Base-by-base conservation (phyloP, 116 monocot species). In the Thalassia testudinum region DNA sequence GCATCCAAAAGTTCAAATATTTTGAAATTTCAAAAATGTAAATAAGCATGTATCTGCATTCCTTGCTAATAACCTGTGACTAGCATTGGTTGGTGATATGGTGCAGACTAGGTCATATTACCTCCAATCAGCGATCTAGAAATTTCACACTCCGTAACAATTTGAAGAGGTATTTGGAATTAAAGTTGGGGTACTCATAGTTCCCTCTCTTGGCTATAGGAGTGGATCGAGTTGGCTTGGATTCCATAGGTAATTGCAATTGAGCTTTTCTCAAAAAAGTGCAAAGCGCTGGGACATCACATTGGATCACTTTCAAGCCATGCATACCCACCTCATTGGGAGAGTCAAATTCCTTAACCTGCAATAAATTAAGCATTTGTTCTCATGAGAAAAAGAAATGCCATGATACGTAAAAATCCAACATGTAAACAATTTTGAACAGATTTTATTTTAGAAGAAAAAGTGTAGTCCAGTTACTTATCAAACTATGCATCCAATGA, bases 231-330 rank as follows among this genome's bases (percentile, higher is more conserved):
- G 50, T 69, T 69, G 1, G 69, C 62, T 51, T 69, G 69, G 60
- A 69, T 62, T 21, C 69, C 69, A 42, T 69, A 69, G 34, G 62
- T 62, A 43, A 69, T 62, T n/a, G 62, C 49, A 17, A 38, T 69
- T 24, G 50, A 5, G 17, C 58, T 77, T 50, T 25, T 75, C 21
- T 77, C 72, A 18, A 57, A 44, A 51, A 83, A 83, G 73, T 89
- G 89, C 62, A 89, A 56, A 66, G 83, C 89, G 27, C 89, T 83
- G 27, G 83, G 89, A 30, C 76, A 74, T 12, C 50, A 64, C 83
- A 83, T 72, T 7, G 89, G 89, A 55, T 89, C 57, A 5, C 37
- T 28, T 49, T 27, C 56, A 26, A 83, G 64, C 83, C 83, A 89
- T 14, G n/a, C n/a, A 49, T 67, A 70, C 83, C 89, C 18, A 89